A percentile compares a stretch with the other conserved stretches of the same genome.
Conservation (phyloP, 2,329 filamentous ascomycete species). For the Aspergillus cejpii region DNA sequence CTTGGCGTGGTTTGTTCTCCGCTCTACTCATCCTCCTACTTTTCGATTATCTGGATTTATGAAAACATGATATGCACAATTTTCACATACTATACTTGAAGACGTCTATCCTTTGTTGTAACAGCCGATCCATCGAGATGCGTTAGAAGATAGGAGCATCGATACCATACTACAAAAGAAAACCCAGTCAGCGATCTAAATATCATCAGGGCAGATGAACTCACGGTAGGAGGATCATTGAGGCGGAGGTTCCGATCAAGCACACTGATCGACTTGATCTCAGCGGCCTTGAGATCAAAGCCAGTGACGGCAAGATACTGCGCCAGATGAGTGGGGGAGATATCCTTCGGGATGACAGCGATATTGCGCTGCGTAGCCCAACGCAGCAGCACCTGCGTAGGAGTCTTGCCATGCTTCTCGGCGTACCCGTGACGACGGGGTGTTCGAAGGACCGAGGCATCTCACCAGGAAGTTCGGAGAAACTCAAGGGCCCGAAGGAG, state of each 20-base stretch:
- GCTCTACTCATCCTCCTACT: no score
- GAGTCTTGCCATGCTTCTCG: constrained; percentile 62
- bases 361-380: constrained; percentile 81
- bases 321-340: constrained; percentile 38
- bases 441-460: constrained; percentile 66
- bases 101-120: no score
- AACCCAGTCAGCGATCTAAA: neutral
- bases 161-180: constrained; percentile 42
- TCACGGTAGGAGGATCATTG: constrained; percentile 67
- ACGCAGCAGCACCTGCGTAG: constrained; percentile 74
- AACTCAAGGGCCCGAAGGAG: constrained; percentile 71
- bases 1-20: no score
- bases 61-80: neutral
- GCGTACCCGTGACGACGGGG: constrained; percentile 59
- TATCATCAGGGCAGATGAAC: constrained; percentile 25
- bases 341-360: constrained; percentile 38
- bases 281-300: constrained; percentile 60
- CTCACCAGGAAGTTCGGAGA: constrained; percentile 66
- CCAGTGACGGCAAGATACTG: constrained; percentile 61
- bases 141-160: constrained; percentile 48
- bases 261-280: constrained; percentile 59
- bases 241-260: constrained; percentile 64
- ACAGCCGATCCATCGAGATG: neutral
- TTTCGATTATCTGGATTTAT: no score
- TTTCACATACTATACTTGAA: no score